Evolutionary conservation across 768 basidiomycete species (phyloP).

Genomic region (Fomitopsis pulvina): DNA sequence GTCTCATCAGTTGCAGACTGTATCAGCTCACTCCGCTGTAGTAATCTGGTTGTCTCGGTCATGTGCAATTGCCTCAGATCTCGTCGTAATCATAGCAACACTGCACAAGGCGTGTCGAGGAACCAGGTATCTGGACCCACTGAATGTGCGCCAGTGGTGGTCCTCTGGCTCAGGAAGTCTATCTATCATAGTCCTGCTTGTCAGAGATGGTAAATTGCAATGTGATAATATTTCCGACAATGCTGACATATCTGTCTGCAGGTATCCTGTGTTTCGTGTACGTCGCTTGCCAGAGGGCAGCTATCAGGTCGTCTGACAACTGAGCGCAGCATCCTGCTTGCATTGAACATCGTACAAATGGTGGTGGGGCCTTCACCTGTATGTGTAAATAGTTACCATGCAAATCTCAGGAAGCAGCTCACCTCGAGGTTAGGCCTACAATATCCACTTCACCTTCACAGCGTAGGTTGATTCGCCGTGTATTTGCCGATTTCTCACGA

Average conservation of each 20-base stretch:
- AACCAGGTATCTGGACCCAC: not conserved
- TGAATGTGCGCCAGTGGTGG: not conserved
- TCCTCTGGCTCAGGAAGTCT: not conserved
- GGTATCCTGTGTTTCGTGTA: constrained; percentile 3
- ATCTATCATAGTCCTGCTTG: not conserved
- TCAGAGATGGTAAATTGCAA: constrained; percentile 1
- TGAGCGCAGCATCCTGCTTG: not conserved
- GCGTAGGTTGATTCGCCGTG: not conserved
- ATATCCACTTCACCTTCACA: not conserved
- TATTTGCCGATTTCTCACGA: not conserved
- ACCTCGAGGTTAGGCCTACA: not conserved
- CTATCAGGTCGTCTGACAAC: not conserved
- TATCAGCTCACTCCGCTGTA: not conserved
- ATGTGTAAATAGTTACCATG: not conserved
- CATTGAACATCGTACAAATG: not conserved
- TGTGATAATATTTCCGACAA: not conserved
- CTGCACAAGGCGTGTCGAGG: not conserved
- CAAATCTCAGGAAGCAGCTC: not conserved
- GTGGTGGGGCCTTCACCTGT: not conserved
- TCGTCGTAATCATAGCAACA: not conserved
- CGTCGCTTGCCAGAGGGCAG: not conserved
- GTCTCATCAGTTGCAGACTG: not conserved
- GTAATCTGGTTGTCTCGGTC: not conserved
- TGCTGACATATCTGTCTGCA: not conserved
- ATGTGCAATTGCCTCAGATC: not conserved